Conservation (phyloP, 140 eudicot genomes). For the Ambrosia hybrid region DNA sequence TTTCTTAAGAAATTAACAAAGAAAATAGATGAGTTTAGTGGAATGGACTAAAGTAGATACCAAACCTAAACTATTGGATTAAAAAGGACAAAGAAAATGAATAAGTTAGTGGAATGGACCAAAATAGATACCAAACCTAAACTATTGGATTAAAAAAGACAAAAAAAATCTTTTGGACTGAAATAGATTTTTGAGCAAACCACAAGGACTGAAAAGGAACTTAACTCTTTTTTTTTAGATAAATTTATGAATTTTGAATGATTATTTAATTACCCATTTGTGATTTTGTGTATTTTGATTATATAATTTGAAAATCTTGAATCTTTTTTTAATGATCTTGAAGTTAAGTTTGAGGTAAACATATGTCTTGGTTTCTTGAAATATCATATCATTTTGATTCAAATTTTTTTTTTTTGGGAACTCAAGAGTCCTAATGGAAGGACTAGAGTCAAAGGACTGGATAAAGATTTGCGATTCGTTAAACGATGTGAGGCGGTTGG, state of each 20-base stretch:
- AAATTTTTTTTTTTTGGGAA: background rate
- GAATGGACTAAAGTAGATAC: no score
- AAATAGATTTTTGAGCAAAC: no score
- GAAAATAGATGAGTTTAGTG: no score
- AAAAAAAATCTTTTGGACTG: no score
- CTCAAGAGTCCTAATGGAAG: constrained; percentile 78
- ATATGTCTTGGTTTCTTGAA: constrained; percentile 3
- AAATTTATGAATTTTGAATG: background rate
- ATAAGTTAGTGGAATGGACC: no score
- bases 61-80: no score
- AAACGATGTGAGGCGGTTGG: constrained; percentile 76
- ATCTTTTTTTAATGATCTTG: background rate
- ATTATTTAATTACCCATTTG: constrained; percentile 2
- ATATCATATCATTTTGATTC: background rate
- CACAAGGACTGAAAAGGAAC: no score
- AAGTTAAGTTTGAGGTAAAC: background rate
- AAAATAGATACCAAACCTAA: no score
- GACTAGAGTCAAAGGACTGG: constrained; percentile 93
- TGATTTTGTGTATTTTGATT: background rate
- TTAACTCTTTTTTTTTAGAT: no score
- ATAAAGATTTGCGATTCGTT: constrained; percentile 77
- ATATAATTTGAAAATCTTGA: background rate
- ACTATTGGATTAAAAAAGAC: no score
- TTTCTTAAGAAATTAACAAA: no score
- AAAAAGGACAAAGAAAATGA: no score